These are phyloP conservation scores for Yamadazyma olivae DNA, from an alignment of 805 yeast species.

Conservation along the genomic window DNA sequence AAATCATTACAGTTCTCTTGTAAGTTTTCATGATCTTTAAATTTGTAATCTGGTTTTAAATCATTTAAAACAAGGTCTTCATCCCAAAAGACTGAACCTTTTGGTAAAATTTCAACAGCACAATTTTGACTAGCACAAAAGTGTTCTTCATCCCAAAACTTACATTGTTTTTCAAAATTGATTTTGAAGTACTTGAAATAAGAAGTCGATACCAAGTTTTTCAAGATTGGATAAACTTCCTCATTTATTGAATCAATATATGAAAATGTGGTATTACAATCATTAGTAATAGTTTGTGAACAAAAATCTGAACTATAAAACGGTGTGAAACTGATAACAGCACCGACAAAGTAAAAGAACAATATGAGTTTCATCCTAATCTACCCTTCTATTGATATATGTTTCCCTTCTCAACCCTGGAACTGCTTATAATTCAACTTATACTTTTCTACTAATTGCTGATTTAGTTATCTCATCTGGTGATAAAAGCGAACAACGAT, in stretches of 20 bases:
- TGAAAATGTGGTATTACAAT: constrained; percentile 44
- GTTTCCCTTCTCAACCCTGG: too few species aligned
- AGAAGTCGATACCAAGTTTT: constrained; percentile 61
- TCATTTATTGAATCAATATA: constrained; percentile 38
- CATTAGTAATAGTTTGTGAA: constrained; percentile 41
- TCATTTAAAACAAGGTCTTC: constrained; percentile 12
- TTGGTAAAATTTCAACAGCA: constrained; percentile 71
- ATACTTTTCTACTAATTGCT: not conserved
- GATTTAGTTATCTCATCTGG: too few species aligned
- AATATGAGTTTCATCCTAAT: not conserved
- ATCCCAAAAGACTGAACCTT: constrained; percentile 64
- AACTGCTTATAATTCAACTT: not conserved
- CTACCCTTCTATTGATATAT: too few species aligned
- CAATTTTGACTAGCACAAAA: constrained; percentile 86
- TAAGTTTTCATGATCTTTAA: not conserved
- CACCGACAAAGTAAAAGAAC: not conserved
- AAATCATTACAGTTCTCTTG: constrained; percentile 38
- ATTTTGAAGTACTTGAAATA: constrained; percentile 87
- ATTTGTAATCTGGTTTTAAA: constrained; percentile 7
- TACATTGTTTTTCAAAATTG: constrained; percentile 79
- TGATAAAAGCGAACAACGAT: too few species aligned
- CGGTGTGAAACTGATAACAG: constrained; percentile 23
- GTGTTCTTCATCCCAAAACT: constrained; percentile 80
- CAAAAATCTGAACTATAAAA: constrained; percentile 44
- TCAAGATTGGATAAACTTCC: constrained; percentile 46